Conservation (phyloP, 768 basidiomycete genomes). For the Clavaria fumosa region DNA sequence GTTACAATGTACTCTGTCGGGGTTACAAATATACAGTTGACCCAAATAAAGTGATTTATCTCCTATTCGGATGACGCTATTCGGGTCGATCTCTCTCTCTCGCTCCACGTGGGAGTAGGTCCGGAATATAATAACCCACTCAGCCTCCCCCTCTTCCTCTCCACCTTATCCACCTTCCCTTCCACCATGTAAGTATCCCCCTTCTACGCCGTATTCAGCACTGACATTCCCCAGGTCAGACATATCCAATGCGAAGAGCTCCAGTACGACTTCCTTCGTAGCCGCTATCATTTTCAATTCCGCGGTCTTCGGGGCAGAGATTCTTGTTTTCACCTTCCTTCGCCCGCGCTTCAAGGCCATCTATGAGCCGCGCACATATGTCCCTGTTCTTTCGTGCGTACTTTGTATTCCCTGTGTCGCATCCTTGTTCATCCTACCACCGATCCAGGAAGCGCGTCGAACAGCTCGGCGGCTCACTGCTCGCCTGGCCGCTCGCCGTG, state of each 20-base stretch:
- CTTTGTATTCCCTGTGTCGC: conserved; percentile 1
- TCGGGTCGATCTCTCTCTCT: no score
- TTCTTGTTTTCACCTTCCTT: conserved; percentile 67
- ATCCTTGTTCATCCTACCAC: conserved; percentile 1
- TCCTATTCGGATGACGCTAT: no score
- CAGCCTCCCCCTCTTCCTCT: not conserved
- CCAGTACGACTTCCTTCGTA: conserved; percentile 66
- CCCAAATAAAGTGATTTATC: no score
- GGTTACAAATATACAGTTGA: no score
- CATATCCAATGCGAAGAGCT: conserved; percentile 28
- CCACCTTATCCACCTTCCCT: conserved; percentile 4
- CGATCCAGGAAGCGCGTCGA: conserved; percentile 38
- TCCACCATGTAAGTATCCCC: conserved; percentile 8
- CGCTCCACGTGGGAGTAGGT: no score
- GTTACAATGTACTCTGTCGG: no score
- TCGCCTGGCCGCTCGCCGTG: conserved; percentile 56
- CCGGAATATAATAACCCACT: conserved; percentile 1
- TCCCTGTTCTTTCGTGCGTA: conserved; percentile 27
- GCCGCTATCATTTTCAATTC: conserved; percentile 79
- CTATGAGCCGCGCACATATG: conserved; percentile 78
- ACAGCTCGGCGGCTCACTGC: conserved; percentile 31
- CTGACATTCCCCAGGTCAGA: conserved; percentile 21
- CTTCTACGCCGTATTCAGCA: not conserved
- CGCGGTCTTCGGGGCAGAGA: conserved; percentile 52
- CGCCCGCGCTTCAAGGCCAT: conserved; percentile 76